Conservation (phyloP, 768 basidiomycete species). For the Naganishia randhawae region DNA sequence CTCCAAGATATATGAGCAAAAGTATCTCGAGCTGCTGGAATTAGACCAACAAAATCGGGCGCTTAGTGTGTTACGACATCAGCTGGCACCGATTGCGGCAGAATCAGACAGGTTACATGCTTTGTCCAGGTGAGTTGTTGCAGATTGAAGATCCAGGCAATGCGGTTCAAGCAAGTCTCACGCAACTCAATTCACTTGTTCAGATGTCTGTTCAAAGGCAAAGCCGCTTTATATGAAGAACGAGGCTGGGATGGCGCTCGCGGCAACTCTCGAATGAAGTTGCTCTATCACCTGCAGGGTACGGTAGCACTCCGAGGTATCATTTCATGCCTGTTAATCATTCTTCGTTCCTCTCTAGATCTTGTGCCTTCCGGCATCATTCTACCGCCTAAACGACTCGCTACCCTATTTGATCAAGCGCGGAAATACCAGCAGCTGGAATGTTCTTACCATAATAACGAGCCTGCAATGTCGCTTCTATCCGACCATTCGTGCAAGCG, state of each 20-base stretch:
- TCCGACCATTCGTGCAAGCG: conserved; percentile 79
- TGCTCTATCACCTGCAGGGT: conserved; percentile 83
- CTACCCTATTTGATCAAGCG: conserved; percentile 79
- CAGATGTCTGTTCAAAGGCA: conserved; percentile 55
- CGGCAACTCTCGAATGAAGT: conserved; percentile 68
- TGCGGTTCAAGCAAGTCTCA: background rate
- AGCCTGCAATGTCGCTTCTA: conserved; percentile 71
- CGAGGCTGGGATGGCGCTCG: conserved; percentile 86
- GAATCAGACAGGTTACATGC: conserved; percentile 78
- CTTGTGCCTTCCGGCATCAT: conserved; percentile 86
- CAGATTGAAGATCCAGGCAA: background rate
- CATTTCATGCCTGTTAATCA: background rate
- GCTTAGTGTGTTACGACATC: conserved; percentile 76
- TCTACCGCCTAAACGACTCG: conserved; percentile 85
- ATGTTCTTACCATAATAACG: conserved; percentile 78
- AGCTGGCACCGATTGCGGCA: conserved; percentile 67
- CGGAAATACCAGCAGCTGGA: conserved; percentile 69
- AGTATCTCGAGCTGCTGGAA: conserved; percentile 90
- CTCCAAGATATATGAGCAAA: conserved; percentile 88
- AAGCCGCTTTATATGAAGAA: conserved; percentile 73
- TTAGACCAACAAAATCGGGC: conserved; percentile 73
- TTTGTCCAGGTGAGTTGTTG: conserved; percentile 69
- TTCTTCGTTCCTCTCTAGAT: conserved; percentile 54
- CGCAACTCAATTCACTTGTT: conserved; percentile 26
- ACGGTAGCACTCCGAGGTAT: background rate